Base-by-base conservation (phyloP, 2,329 filamentous ascomycete species). In the Cladobotryum mycophilum region DNA sequence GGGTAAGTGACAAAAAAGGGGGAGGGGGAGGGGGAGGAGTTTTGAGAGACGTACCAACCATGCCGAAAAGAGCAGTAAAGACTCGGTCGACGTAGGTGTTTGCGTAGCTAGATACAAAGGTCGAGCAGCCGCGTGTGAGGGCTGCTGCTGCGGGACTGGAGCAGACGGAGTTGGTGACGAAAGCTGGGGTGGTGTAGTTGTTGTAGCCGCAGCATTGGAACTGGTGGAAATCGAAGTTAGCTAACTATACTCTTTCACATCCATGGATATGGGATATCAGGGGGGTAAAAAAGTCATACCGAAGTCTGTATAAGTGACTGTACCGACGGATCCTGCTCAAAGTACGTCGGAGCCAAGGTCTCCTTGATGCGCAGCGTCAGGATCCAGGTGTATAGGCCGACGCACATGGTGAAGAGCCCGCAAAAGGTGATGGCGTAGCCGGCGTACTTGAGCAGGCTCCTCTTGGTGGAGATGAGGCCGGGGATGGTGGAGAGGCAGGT, bases 181-280 rank as follows among this genome's bases (percentile, higher is more conserved):
- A 92, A 47, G 84, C 81, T 11, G 86, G 85, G 12, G 80, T 76
- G 4, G 83, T 85, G 66, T 78, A 81, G 70, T 90, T 89, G 59
- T 80, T 70, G 70, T 88, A 93, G 55, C 88, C 88, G 60, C 88
- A 93, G 79, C 88, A 93, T 60, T 81, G 66, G 65, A 92, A 91
- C 82, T 89, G 15, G n/a, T 18, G 17, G n/a, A 5, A 4, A n/a
- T 8, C 9, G 12, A 5, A 14, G 45, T 48, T 41, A 48, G 61
- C 2, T 43, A 13, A 18, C 4, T 33, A 12, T 45, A 20, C 7
- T 37, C 5, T 6, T 30, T 18, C 13, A 35, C 8, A n/a, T 9
- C 33, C 1, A 25, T n/a, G n/a, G n/a, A n/a, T 25, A 25, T 12
- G 2, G 13, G 9, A 13, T n/a, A 33, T 34, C 18, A 18, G 42